Conservation (phyloP, 352 stramenopile species). For the Globisporangium parvum region DNA sequence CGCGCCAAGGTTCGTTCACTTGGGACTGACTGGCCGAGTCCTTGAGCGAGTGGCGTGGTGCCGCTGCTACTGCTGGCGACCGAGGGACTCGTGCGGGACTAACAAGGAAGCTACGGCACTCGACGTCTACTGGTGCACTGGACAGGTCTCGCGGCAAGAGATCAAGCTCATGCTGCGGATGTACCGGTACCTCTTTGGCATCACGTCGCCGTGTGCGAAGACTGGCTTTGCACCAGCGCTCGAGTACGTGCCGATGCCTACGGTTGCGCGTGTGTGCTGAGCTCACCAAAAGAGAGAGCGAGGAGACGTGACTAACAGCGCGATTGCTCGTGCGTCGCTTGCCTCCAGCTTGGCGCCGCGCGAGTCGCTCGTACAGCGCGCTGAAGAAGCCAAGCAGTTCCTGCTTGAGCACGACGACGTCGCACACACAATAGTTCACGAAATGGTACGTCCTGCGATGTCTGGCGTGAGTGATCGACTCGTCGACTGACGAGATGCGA, state of each 20-base stretch:
- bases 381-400: constrained; percentile 46
- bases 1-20: constrained; percentile 30
- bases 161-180: constrained; percentile 77
- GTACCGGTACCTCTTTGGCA: constrained; percentile 75
- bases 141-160: constrained; percentile 40
- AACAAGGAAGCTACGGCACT: not conserved
- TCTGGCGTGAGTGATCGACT: not conserved
- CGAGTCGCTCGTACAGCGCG: constrained; percentile 47
- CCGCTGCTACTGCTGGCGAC: no score
- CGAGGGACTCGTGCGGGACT: no score
- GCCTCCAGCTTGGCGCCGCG: constrained; percentile 39
- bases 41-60: not conserved
- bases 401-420: constrained; percentile 43
- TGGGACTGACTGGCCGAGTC: not conserved
- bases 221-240: constrained; percentile 69
- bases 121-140: not conserved
- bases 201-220: constrained; percentile 36
- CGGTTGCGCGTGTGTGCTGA: not conserved
- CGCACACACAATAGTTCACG: constrained; percentile 41
- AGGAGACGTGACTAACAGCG: not conserved
- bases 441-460: constrained; percentile 31
- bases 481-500: no score
- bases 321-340: constrained; percentile 1
- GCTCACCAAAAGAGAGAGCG: not conserved
- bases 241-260: constrained; percentile 28